Conservation (phyloP, 2,329 filamentous ascomycete species). For the Phoma sp. region DNA sequence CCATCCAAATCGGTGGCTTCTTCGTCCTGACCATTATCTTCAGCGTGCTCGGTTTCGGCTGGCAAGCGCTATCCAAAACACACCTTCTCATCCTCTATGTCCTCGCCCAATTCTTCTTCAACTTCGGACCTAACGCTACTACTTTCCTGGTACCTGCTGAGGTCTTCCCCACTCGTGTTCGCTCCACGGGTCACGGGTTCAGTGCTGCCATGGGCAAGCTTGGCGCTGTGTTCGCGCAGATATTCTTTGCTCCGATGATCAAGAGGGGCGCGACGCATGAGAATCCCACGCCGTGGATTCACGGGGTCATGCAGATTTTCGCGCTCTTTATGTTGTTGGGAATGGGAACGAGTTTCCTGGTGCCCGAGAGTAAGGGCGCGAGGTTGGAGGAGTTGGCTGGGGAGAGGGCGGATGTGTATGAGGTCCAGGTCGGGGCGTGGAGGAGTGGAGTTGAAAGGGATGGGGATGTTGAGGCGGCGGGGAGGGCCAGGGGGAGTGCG, state of each 20-base stretch:
- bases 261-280: constrained; percentile 60
- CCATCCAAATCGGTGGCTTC: constrained; percentile 70
- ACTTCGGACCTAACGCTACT: constrained; percentile 59
- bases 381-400: constrained; percentile 75
- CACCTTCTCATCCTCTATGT: constrained; percentile 56
- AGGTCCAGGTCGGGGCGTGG: constrained; percentile 55
- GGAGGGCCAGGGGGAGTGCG: constrained; percentile 20
- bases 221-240: constrained; percentile 58
- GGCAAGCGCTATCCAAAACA: constrained; percentile 50
- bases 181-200: constrained; percentile 56
- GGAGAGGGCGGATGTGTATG: constrained; percentile 60
- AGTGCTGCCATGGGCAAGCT: constrained; percentile 57
- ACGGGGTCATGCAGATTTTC: constrained; percentile 78
- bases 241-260: constrained; percentile 56
- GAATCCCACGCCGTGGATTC: constrained; percentile 67
- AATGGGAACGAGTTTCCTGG: constrained; percentile 70
- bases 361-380: constrained; percentile 77
- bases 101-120: constrained; percentile 59
- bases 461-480: constrained; percentile 9
- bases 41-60: constrained; percentile 57
- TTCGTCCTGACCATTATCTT: constrained; percentile 56
- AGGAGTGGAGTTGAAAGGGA: constrained; percentile 24
- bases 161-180: constrained; percentile 58
- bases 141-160: constrained; percentile 61
- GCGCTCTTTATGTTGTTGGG: constrained; percentile 81